Base-by-base conservation (phyloP, 2,329 filamentous ascomycete genomes). In the Orbilia ellipsospora region DNA sequence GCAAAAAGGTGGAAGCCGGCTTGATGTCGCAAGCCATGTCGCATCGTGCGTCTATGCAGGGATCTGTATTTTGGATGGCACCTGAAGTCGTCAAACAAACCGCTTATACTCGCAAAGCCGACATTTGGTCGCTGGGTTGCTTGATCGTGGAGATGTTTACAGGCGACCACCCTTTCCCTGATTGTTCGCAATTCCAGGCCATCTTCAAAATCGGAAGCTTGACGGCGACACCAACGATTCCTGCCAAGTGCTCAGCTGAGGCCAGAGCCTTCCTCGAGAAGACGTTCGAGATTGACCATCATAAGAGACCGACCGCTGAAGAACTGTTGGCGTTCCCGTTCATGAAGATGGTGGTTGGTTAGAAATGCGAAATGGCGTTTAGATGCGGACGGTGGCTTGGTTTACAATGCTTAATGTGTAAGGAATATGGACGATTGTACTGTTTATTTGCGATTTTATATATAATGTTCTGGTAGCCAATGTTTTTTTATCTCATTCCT, bases 71-170 rank as follows among this genome's bases (percentile, higher is more conserved):
- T 84, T 99, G 95, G 95, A 99, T 99, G 95, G 95, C 95, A 0
- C 95, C 95, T 7, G 95, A 99, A 84, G 95, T 99, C 18, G 95
- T 99, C 77, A 95, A 95, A 80, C 95, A 98, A 83, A 98, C 94
- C 2, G 94, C 93, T 4, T 97, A 99, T 84, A 98, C 94, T 4
- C 93, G 94, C 84, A 98, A 98, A 84, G 95, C 95, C 13, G 95
- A 99, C 81, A 99, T 99, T 79, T 99, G 95, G 95, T 97, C 93
- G 54, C 88, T 99, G 23, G 95, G 95, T 40, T 99, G 95, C 82
- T 86, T 99, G 61, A 93, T 99, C 13, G 94, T 99, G 23, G 95
- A 99, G 85, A 99, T 99, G 95, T 97, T 98, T 87, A 98, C 95
- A 12, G 95, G 95, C 67, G 91, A 89, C 52, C 95, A 98, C 82